Conservation (phyloP, 768 basidiomycete genomes). For the Pholiota molesta region DNA sequence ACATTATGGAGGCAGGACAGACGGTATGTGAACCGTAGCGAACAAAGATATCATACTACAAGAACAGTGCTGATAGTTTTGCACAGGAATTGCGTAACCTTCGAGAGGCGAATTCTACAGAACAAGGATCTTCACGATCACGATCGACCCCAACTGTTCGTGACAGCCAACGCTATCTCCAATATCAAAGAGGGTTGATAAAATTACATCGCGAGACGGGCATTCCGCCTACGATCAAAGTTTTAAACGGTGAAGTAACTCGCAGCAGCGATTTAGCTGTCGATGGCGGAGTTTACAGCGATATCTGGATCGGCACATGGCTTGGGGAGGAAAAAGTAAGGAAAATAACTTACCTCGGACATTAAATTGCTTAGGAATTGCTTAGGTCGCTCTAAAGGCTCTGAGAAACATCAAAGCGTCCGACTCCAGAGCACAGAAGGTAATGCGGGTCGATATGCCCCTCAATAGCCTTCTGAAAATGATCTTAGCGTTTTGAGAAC, state of each 20-base stretch:
- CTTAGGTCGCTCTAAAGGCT: constrained; percentile 60
- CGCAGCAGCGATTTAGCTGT: constrained; percentile 41
- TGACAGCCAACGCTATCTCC: constrained; percentile 38
- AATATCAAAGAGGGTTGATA: constrained; percentile 48
- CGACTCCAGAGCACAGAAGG: constrained; percentile 45
- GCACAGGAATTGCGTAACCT: constrained; percentile 32
- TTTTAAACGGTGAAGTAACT: constrained; percentile 55
- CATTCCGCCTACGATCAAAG: constrained; percentile 54
- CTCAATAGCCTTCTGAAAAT: constrained; percentile 1
- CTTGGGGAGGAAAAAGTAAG: constrained; percentile 52
- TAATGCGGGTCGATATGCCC: constrained; percentile 20
- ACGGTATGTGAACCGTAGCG: constrained; percentile 31
- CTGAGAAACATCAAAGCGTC: constrained; percentile 48
- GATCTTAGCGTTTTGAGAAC: constrained; percentile 53
- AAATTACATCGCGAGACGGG: constrained; percentile 53
- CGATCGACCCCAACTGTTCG: constrained; percentile 22
- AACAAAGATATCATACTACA: background rate
- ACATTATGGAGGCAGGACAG: constrained; percentile 58
- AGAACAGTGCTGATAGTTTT: constrained; percentile 7
- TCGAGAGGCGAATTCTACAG: constrained; percentile 16
- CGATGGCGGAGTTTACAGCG: constrained; percentile 56
- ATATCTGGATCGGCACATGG: constrained; percentile 59
- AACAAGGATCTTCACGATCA: constrained; percentile 19
- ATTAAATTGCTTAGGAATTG: background rate
- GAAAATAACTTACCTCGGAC: background rate